Evolutionary conservation across 176 grass and related monocot genomes (phyloP), one percentile per base, ranked within the genome.

Genomic region (Secale cereale): DNA sequence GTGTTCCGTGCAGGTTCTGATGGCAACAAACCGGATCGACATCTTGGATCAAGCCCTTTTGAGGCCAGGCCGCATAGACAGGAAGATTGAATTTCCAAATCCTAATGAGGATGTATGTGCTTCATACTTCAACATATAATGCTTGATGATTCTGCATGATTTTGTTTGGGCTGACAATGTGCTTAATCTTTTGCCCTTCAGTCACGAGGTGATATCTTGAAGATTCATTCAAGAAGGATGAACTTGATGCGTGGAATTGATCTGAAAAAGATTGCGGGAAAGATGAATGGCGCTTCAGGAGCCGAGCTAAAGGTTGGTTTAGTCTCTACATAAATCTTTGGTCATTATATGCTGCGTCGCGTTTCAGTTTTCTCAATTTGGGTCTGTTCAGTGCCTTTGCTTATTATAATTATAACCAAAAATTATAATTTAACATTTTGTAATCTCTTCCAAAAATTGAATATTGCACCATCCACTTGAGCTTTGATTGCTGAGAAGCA

Each of bases 61-160:
- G 68, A 98, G 97, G 88, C 97, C 97, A 81, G 97, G 97, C 3
- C 91, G 97, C 60, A 98, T 98, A 27, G 97, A 98, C 86, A 94
- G 97, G 86, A 98, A 98, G 91, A 96, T 98, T 46, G 97, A 98
- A 82, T 98, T 98, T n/a, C 97, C 97, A 59, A 98, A 98, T 70
- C 97, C 97, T 59, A 98, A 98, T 67, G 97, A 88, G 89, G 97
- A 95, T 87, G 97, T 98, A 87, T 8, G 81, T 85, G 65, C 50
- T 77, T 25, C 32, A 17, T 65, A 50, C 77, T 28, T 50, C 40
- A 4, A 28, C 7, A 39, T 79, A 19, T 62, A 83, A 19, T 16
- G 29, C 15, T 67, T 17, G 13, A 10, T 64, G 33, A 45, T 57
- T 84, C 74, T 26, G 43, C 56, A 84, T 25, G 28, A 70, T 75